Evolutionary conservation across 106 monocot species (phyloP), one percentile per base, ranked within the genome.

Genomic region (Allium cepa): DNA sequence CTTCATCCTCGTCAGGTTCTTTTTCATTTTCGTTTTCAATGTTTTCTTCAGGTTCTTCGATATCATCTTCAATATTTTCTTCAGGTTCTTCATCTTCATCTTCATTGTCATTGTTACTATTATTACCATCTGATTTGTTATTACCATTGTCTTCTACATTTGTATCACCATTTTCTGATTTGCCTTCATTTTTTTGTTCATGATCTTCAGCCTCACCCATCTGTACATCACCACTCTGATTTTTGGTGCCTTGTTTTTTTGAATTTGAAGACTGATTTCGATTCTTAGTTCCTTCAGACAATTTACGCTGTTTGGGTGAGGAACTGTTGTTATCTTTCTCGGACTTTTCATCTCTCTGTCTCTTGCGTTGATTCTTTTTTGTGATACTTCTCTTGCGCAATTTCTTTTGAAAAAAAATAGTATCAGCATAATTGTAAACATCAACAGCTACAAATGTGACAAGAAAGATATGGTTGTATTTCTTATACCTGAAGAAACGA

Each of bases 401-500:
- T 85, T 89, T 99, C 99, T 99, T 53, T n/a, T n/a, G 59, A 26
- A 3, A 50, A 47, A 22, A 22, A 22, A 22, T 22, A 22, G 22
- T 22, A 22, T 15, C 14, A 63, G 46, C 16, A 75, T 60, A 7
- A 51, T 15, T 10, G 7, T 47, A 10, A 67, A 68, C 22, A 22
- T 8, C 28, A 12, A 14, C 48, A 26, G 58, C 11, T 48, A 5
- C 5, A 36, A 36, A 36, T 36, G 36, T 4, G 36, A 36, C 36
- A 36, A 36, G 36, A 36, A 36, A 36, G 36, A 36, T 36, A 36
- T 36, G 36, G 4, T 36, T 36, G 36, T 36, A 36, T 5, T 36
- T 36, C 3, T 4, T 57, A 4, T 87, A 99, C 99, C 89, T 93
- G 83, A 71, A 99, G 90, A 80, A 93, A 99, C 18, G 79, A 78